Percentiles rank a stretch among this genome's conserved stretches.
Evolutionary conservation across 495 filamentous ascomycete genomes (phyloP).

Genomic region (Cudoniella acicularis): DNA sequence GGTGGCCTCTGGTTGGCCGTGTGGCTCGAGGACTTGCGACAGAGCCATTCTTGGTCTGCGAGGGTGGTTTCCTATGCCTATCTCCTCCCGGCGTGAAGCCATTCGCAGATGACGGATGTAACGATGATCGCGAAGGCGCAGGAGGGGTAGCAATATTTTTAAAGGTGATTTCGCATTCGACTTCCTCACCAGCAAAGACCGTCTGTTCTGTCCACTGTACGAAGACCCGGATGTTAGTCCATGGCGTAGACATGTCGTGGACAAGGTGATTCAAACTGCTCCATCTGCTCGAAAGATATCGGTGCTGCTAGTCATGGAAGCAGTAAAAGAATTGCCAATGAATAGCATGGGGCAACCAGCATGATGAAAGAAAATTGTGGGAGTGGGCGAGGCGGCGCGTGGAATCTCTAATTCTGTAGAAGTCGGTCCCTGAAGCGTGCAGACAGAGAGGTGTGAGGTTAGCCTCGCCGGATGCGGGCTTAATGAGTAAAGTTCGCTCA

Average conservation of each 20-base stretch:
- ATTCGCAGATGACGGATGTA: constrained; percentile 36
- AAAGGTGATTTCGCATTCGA: constrained; percentile 94
- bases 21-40: constrained; percentile 18
- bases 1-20: constrained; percentile 44
- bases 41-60: constrained; percentile 30
- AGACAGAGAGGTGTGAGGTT: background rate
- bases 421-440: background rate
- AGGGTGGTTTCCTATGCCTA: constrained; percentile 40
- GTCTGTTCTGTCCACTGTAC: constrained; percentile 87
- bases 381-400: background rate
- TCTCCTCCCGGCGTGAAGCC: constrained; percentile 30
- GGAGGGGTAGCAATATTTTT: constrained; percentile 68
- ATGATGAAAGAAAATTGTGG: constrained; percentile 9
- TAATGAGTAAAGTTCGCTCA: background rate
- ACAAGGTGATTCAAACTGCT: constrained; percentile 5
- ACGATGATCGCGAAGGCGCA: constrained; percentile 44
- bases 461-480: background rate
- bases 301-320: constrained; percentile 25
- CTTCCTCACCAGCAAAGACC: constrained; percentile 91
- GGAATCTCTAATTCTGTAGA: background rate
- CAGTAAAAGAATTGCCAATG: constrained; percentile 10
- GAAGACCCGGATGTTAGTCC: constrained; percentile 82
- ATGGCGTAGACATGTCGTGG: constrained; percentile 35
- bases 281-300: constrained; percentile 23
- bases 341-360: constrained; percentile 5